A percentile compares a stretch with the other conserved stretches of the same genome.
Conservation (phyloP, 352 stramenopile genomes). For the Phytophthora idaei region DNA sequence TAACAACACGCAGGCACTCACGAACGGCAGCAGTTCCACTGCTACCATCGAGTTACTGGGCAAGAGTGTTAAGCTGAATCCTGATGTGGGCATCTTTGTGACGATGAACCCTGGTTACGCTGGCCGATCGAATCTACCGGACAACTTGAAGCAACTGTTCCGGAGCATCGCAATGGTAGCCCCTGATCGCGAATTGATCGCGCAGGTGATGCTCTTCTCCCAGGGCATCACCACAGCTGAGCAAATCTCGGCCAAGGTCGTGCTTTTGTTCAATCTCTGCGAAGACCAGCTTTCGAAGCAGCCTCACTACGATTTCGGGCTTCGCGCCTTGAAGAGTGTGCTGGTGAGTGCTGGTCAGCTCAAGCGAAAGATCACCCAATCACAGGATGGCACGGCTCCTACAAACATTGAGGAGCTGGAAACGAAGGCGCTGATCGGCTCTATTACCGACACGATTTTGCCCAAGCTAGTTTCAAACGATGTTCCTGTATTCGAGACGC, state of each 20-base stretch:
- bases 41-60: conserved; percentile 95
- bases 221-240: conserved; percentile 99
- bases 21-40: conserved; percentile 21
- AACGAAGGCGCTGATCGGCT: conserved; percentile 95
- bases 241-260: conserved; percentile 96
- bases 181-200: conserved; percentile 99
- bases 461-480: conserved; percentile 99
- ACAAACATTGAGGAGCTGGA: conserved; percentile 84
- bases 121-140: conserved; percentile 95
- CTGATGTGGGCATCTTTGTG: conserved; percentile 99
- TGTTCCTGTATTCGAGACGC: conserved; percentile 95
- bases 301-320: conserved; percentile 99
- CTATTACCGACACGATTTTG: conserved; percentile 99
- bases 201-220: conserved; percentile 99
- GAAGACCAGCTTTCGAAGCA: conserved; percentile 98
- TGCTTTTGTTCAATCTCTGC: conserved; percentile 98
- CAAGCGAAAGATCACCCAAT: conserved; percentile 92
- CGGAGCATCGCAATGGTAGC: conserved; percentile 99
- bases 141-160: conserved; percentile 99
- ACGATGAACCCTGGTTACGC: conserved; percentile 99
- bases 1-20: conserved; percentile 31
- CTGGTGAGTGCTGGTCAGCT: conserved; percentile 98
- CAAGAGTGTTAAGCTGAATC: conserved; percentile 94
- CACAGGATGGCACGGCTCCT: conserved; percentile 38
- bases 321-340: conserved; percentile 99